Conservation (phyloP, 345 rosid species). For the Dimocarpus longan region DNA sequence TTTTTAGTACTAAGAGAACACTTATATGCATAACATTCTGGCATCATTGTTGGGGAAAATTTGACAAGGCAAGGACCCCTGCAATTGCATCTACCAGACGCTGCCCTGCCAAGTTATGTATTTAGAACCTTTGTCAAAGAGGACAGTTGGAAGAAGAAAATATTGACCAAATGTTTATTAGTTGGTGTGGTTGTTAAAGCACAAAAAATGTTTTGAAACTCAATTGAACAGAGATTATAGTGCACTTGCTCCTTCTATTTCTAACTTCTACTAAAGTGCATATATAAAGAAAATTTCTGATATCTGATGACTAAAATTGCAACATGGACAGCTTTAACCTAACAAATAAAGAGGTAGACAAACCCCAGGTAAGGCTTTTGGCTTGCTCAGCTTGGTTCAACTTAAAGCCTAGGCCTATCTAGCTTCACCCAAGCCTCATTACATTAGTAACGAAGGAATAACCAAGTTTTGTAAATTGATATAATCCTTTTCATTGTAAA, state of each 20-base stretch:
- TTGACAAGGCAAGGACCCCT: neutral
- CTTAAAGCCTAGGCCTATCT: neutral
- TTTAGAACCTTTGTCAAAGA: neutral
- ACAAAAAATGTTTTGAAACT: neutral
- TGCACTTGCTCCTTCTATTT: neutral
- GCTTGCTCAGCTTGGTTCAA: neutral
- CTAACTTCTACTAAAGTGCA: neutral
- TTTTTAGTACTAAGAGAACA: neutral
- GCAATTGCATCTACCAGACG: neutral
- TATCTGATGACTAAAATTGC: neutral
- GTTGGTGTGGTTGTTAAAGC: neutral
- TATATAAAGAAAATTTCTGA: neutral
- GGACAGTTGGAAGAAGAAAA: neutral
- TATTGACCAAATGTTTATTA: neutral
- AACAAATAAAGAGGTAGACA: neutral
- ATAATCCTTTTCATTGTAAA: neutral
- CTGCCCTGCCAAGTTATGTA: neutral
- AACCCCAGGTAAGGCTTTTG: neutral
- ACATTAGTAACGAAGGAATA: neutral
- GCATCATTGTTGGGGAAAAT: neutral
- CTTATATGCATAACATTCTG: neutral
- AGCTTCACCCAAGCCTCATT: neutral
- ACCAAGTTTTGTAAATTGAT: neutral
- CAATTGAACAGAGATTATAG: neutral
- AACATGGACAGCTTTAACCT: neutral